These are phyloP conservation scores for Pyrenula massariospora DNA, from an alignment of 495 filamentous ascomycete genomes.

Conservation along the genomic window DNA sequence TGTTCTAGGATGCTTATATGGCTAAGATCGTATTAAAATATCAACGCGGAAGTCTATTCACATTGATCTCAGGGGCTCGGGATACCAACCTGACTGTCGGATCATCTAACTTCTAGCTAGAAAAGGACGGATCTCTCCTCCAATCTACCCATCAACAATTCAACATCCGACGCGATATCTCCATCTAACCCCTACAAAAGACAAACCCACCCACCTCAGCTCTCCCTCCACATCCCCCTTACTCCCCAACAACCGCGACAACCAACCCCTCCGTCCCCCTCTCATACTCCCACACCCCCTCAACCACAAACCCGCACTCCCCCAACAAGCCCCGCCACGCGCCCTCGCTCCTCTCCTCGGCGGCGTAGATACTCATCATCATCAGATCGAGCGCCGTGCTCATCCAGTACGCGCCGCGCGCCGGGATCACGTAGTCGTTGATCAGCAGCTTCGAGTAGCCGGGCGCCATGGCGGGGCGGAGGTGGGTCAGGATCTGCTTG, in stretches of 20 bases:
- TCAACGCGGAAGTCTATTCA: too few relatives aligned
- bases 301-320: slow-evolving; percentile 23
- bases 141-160: neutral
- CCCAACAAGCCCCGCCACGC: slow-evolving; percentile 23
- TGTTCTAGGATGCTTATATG: too few relatives aligned
- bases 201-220: too few relatives aligned
- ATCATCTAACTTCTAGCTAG: neutral
- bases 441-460: slow-evolving; percentile 32
- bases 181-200: slow-evolving; percentile 8
- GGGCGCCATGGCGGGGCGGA: slow-evolving; percentile 22
- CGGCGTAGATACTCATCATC: slow-evolving; percentile 23
- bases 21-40: too few relatives aligned
- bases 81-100: too few relatives aligned
- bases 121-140: neutral
- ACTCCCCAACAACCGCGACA: slow-evolving; percentile 25
- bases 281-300: slow-evolving; percentile 23
- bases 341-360: slow-evolving; percentile 20
- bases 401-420: slow-evolving; percentile 22
- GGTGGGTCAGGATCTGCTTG: slow-evolving; percentile 20
- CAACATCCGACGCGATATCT: neutral
- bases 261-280: slow-evolving; percentile 25
- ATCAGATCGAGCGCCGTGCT: slow-evolving; percentile 23
- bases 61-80: too few relatives aligned
- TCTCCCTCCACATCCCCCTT: too few relatives aligned
- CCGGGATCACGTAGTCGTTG: slow-evolving; percentile 31